Conservation (phyloP, 1,139 yeast genomes). For the Casaregolazyma suthepensis region DNA sequence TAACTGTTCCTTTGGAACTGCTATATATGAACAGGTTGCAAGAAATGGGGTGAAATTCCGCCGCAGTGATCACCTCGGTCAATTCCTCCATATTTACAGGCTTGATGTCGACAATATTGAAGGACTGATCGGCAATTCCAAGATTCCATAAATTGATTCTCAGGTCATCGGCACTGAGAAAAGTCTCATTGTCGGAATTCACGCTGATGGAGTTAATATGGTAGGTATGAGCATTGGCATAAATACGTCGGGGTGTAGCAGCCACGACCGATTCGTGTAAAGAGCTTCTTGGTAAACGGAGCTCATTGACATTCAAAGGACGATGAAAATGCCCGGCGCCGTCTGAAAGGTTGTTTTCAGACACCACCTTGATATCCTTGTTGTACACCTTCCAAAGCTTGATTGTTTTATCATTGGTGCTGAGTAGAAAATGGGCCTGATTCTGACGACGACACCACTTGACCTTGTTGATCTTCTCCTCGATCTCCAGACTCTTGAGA, state of each 20-base stretch:
- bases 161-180: conserved; percentile 87
- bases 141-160: conserved; percentile 95
- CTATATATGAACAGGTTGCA: conserved; percentile 96
- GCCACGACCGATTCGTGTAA: conserved; percentile 92
- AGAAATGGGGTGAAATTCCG: conserved; percentile 90
- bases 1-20: conserved; percentile 93
- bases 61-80: conserved; percentile 97
- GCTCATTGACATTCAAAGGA: conserved; percentile 28
- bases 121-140: conserved; percentile 90
- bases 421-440: conserved; percentile 78
- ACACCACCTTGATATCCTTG: conserved; percentile 83
- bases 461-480: conserved; percentile 95
- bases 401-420: conserved; percentile 95
- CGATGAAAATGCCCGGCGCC: conserved; percentile 20
- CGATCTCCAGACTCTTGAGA: conserved; percentile 90
- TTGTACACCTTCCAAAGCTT: conserved; percentile 96
- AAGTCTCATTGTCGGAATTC: conserved; percentile 95
- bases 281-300: conserved; percentile 80
- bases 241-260: conserved; percentile 88
- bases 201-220: conserved; percentile 94
- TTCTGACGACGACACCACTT: conserved; percentile 91
- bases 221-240: conserved; percentile 95
- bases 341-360: conserved; percentile 77
- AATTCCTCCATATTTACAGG: conserved; percentile 99
- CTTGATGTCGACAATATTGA: conserved; percentile 92